These are phyloP conservation scores for Ambrosia trifida DNA, from an alignment of 129 eudicot genomes.

Conservation along the genomic window DNA sequence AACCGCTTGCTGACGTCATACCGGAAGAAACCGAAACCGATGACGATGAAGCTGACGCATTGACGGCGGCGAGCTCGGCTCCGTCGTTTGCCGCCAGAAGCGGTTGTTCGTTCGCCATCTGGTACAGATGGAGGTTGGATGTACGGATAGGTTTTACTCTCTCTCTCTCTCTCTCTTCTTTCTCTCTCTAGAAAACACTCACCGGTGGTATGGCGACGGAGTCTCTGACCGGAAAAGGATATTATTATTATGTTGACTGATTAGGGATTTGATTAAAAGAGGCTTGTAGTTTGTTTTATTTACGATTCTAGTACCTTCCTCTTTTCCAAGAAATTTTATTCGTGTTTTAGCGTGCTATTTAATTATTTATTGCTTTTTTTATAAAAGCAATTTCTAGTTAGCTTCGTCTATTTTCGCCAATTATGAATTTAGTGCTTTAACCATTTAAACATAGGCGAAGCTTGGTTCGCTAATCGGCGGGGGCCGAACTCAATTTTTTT, in stretches of 20 bases:
- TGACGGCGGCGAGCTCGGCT: slow-evolving; percentile 26
- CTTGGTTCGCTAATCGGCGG: too few species aligned
- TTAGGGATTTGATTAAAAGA: background rate
- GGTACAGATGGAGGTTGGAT: slow-evolving; percentile 8
- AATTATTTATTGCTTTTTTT: too few species aligned
- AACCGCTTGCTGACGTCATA: slow-evolving; percentile 15
- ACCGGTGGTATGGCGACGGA: background rate
- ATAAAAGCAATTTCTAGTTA: too few species aligned
- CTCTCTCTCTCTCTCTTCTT: slow-evolving; percentile 18
- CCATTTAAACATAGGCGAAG: too few species aligned
- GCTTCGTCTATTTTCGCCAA: too few species aligned
- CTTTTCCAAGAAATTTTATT: background rate
- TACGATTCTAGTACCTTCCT: slow-evolving; percentile 1
- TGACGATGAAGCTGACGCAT: slow-evolving; percentile 33
- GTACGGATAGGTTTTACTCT: slow-evolving; percentile 22
- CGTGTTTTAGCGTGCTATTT: too few species aligned
- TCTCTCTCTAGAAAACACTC: background rate
- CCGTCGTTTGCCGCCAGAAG: slow-evolving; percentile 32
- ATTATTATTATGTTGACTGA: background rate
- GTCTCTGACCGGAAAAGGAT: slow-evolving; percentile 17
- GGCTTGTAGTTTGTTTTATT: background rate
- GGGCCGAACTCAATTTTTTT: too few species aligned
- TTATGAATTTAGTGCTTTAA: too few species aligned
- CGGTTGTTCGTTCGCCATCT: slow-evolving; percentile 50
- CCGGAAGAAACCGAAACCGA: slow-evolving; percentile 34